Evolutionary conservation across 1,284 basidiomycete genomes (phyloP), one percentile per base, ranked within the genome.

Genomic region (Irpex sp.): DNA sequence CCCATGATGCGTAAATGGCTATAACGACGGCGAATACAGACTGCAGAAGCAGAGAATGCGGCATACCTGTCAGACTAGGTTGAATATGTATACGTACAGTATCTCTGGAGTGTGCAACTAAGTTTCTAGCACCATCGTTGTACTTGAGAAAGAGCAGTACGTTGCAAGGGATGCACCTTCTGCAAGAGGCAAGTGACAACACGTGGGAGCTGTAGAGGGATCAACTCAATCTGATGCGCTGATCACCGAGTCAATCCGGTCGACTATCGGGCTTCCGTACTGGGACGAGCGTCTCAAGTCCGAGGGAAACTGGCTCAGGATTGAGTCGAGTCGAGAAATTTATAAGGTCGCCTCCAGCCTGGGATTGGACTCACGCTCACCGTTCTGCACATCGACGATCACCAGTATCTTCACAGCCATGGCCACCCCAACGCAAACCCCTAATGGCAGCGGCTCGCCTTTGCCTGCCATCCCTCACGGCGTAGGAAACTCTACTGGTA

Each of bases 381-480:
- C 8, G 49, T 26, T 51, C 49, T 13, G n/a, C 8, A 51, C 49
- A 26, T 54, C 53, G 33, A 21, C 39, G 57, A 39, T 63, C 63
- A 60, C n/a, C 46, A 11, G 61, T 64, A 43, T 57, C 62, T 57
- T 50, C 56, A 57, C 47, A 57, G 61, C 64, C 51, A 77, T 77
- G 76, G 69, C 70, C 56, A 71, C 74, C 15, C 73, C 75, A 13
- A 58, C 68, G 19, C 72, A 71, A 58, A 71, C 69, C 37, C 70
- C 71, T 19, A 65, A 67, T 37, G 66, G 65, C 57, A 54, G 53
- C 21, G 69, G 69, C 33, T 60, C 70, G 47, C 68, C 71, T 21
- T 71, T 72, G 43, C 71, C 73, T 26, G 66, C 68, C 47, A 62
- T 73, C 43, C 68, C 69, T 50, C 71, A 75, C 54, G 76, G 75